phyloP scores from a whole-genome alignment of 441 rosid genomes.

The Populus hybrid region DNA sequence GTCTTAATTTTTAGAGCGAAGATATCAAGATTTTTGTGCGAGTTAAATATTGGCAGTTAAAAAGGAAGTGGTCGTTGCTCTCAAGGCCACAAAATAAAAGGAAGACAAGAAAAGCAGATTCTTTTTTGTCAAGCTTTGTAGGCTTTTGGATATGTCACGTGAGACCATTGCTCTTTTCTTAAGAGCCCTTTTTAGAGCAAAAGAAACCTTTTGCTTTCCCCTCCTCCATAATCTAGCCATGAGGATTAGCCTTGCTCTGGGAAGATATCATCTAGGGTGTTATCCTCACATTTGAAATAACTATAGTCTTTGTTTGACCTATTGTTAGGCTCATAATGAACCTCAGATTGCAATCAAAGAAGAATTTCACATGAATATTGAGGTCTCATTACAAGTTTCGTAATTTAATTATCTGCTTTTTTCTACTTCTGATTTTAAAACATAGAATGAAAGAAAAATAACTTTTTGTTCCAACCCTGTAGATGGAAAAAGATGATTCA shows the following conservation, averaged over 20 bases:
- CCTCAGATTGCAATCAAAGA: background rate
- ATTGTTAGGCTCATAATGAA: background rate
- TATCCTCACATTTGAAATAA: constrained; percentile 10
- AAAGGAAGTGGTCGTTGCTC: constrained; percentile 35
- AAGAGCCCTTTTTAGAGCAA: background rate
- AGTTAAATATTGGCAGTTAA: constrained; percentile 21
- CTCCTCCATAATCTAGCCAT: background rate
- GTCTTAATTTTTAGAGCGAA: constrained; percentile 11
- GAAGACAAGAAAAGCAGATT: constrained; percentile 22
- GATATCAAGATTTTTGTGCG: constrained; percentile 28
- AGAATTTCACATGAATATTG: background rate
- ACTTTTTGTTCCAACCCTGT: background rate
- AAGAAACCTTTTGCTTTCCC: background rate
- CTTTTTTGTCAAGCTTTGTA: constrained; percentile 36
- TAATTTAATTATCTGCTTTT: background rate
- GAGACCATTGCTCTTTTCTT: background rate
- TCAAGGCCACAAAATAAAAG: constrained; percentile 40
- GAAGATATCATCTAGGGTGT: background rate
- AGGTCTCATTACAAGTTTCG: background rate
- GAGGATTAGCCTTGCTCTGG: background rate
- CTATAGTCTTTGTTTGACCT: background rate
- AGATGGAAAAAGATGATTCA: background rate
- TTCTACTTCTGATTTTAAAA: background rate
- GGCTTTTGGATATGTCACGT: constrained; percentile 25
- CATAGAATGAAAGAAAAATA: no score